Evolutionary conservation across 345 rosid genomes (phyloP), one percentile per base, ranked within the genome.

Genomic region (Brassica rapa): DNA sequence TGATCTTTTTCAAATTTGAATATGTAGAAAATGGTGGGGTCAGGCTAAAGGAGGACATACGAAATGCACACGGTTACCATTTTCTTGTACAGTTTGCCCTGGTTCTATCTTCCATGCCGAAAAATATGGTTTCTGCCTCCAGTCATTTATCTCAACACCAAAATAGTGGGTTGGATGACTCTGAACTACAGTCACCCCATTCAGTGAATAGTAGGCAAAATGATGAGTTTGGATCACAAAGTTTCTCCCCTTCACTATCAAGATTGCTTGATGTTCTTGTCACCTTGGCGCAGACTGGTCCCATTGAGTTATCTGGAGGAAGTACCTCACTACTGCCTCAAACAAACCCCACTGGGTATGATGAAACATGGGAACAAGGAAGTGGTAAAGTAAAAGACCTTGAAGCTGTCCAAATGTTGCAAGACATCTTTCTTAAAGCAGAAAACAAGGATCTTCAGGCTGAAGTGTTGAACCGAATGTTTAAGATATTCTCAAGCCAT

Each of bases 331-430:
- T 82, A 78, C 62, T 84, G 62, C 84, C 90, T 72, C 85, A 85
- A 29, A 33, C 80, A 8, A 91, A 83, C 85, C 70, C 74, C 85
- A 87, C 85, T 85, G 87, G 88, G 74, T 85, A 77, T 78, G 91
- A 89, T 82, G 91, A 87, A 77, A 79, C 76, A 72, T 86, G 97
- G 89, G 98, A 88, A 62, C 86, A 84, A 77, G 97, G 84, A 64
- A 88, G 77, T 75, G 80, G 71, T 79, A 91, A 90, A 86, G 93
- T 94, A 60, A 94, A 91, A 85, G 99, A 94, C 87, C 96, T 94
- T 81, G 98, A 94, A 86, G 99, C 99, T 64, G 92, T 94, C 70
- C 99, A 92, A 86, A 89, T 93, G 92, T 75, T 94, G 85, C 99
- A 91, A 76, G 97, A 94, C 76, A 91, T 94, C 71, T 91, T 91